Percentiles rank a stretch among this genome's conserved stretches.
Conservation (phyloP, 345 rosid species). For the Populus nigra region DNA sequence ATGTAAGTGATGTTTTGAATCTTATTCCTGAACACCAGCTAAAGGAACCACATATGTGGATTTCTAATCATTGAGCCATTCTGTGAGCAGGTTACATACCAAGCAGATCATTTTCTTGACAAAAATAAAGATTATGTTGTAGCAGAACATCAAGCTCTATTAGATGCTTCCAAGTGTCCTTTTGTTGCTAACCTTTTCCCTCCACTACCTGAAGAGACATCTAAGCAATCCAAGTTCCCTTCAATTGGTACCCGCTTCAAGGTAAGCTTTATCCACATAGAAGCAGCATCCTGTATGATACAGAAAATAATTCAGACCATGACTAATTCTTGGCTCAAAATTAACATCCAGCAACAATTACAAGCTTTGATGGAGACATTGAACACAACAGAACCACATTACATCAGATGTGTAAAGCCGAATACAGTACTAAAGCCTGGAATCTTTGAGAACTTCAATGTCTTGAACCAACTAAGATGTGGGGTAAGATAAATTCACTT, state of each 20-base stretch:
- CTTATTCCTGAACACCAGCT: constrained; percentile 1
- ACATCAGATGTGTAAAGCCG: constrained; percentile 69
- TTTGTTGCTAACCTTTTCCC: constrained; percentile 75
- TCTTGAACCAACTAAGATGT: constrained; percentile 60
- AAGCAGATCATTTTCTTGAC: constrained; percentile 70
- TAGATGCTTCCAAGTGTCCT: constrained; percentile 56
- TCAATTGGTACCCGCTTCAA: constrained; percentile 77
- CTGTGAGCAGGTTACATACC: constrained; percentile 52
- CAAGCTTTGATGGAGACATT: constrained; percentile 62
- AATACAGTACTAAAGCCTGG: constrained; percentile 56
- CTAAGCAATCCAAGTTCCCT: constrained; percentile 74
- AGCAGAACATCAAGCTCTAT: constrained; percentile 73
- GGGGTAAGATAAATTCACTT: constrained; percentile 42
- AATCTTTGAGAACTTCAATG: constrained; percentile 53
- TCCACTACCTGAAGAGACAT: constrained; percentile 65
- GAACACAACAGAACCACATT: constrained; percentile 64
- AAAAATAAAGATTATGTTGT: constrained; percentile 78
- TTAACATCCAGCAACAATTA: constrained; percentile 55
- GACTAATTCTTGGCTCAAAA: constrained; percentile 20
- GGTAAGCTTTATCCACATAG: constrained; percentile 29
- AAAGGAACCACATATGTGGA: constrained; percentile 15
- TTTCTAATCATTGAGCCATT: constrained; percentile 18
- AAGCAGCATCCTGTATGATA: constrained; percentile 10
- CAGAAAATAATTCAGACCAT: constrained; percentile 11
- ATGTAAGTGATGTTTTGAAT: constrained; percentile 38